Evolutionary conservation across 192 early-diverging fungal genomes (phyloP).

Genomic region (Dissophora globulifera): DNA sequence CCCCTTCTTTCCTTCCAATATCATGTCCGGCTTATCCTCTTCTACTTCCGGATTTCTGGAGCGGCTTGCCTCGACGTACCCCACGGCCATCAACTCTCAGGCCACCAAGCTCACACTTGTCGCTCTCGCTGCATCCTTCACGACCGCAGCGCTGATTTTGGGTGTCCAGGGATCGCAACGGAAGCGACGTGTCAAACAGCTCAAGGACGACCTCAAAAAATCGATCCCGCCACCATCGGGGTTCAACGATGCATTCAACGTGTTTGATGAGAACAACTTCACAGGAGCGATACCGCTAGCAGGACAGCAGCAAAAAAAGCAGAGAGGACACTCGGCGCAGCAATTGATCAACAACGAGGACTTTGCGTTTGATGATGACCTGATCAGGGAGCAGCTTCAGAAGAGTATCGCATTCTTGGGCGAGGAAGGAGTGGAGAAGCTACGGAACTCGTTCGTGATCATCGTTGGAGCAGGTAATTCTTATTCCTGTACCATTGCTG

Average conservation of each 20-base stretch:
- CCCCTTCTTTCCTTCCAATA: no score
- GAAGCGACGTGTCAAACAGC: constrained; percentile 54
- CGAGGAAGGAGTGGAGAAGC: constrained; percentile 74
- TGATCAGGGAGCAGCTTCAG: constrained; percentile 87
- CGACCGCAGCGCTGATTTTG: constrained; percentile 70
- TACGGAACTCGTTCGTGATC: constrained; percentile 87
- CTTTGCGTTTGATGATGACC: constrained; percentile 63
- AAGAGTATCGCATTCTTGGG: constrained; percentile 92
- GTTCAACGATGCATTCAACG: background rate
- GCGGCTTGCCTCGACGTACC: constrained; percentile 4
- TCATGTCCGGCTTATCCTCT: background rate
- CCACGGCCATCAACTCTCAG: constrained; percentile 28
- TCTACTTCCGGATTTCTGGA: constrained; percentile 30
- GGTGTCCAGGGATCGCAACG: constrained; percentile 61
- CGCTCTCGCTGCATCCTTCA: constrained; percentile 70
- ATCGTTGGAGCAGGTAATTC: constrained; percentile 87
- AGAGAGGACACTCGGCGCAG: background rate
- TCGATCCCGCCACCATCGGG: constrained; percentile 51
- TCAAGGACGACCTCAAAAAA: constrained; percentile 66
- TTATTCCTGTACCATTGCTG: no score
- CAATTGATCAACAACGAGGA: background rate
- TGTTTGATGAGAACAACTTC: constrained; percentile 5
- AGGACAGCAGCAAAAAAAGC: no score
- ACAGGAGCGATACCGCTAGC: background rate
- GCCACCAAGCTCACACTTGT: constrained; percentile 55